Conservation (phyloP, 371 early-diverging fungal species). For the Dichotomocladium elegans region DNA sequence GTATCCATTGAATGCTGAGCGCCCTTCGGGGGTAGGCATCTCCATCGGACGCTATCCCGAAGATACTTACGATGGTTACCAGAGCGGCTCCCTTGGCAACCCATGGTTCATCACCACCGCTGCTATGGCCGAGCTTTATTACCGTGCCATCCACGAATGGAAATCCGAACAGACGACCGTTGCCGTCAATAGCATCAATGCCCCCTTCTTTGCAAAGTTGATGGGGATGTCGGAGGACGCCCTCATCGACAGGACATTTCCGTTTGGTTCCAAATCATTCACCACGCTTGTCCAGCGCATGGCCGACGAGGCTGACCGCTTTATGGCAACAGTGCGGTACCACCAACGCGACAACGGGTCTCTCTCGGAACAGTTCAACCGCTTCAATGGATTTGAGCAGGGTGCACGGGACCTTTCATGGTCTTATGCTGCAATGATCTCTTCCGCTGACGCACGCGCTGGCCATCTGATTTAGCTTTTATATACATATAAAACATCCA, state of each 20-base stretch:
- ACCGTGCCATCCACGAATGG: conserved; percentile 43
- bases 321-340: conserved; percentile 48
- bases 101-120: conserved; percentile 73
- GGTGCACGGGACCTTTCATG: conserved; percentile 79
- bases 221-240: neutral
- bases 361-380: conserved; percentile 67
- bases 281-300: conserved; percentile 21
- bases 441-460: conserved; percentile 29
- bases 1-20: conserved; percentile 52
- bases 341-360: conserved; percentile 52
- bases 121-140: conserved; percentile 63
- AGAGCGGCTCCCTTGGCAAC: conserved; percentile 52
- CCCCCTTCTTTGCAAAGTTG: conserved; percentile 33
- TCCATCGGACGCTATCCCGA: conserved; percentile 76
- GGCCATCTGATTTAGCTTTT: no score
- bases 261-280: conserved; percentile 12
- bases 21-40: conserved; percentile 18
- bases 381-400: conserved; percentile 48
- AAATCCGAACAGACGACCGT: conserved; percentile 18
- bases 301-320: conserved; percentile 48
- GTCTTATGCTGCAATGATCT: conserved; percentile 65
- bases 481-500: no score
- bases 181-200: conserved; percentile 36
- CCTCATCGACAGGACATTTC: conserved; percentile 13
- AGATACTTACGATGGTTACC: conserved; percentile 67